Evolutionary conservation across 371 early-diverging fungal genomes (phyloP), one percentile per base, ranked within the genome.

Genomic region (Apophysomyces elegans): DNA sequence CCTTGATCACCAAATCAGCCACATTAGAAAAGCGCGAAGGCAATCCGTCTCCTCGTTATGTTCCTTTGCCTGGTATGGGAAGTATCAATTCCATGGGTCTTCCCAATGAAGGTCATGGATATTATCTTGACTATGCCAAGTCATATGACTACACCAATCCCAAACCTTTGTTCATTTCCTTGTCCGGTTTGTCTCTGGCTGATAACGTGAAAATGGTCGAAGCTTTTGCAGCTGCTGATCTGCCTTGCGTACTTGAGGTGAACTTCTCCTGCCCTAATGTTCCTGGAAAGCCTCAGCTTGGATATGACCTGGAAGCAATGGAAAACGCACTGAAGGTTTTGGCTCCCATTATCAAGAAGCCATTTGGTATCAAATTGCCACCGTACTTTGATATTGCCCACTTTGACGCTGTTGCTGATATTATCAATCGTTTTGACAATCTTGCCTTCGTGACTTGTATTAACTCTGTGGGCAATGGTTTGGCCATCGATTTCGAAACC

Each of bases 61-160:
- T 56, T 7, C 74, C 83, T 56, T 69, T 82, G 39, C 72, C 76
- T 11, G 66, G 65, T 5, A 60, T 62, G 47, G 78, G 83, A 50
- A 79, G 77, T 61, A 83, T 83, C 71, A 83, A 83, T 65, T 83
- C 80, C 5, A 80, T 83, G 80, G 83, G 83, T 57, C 74, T 80
- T 37, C 80, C 83, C 16, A 80, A 80, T 63, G 80, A 83, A 63
- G 80, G 79, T 7, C 74, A 74, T 43, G 79, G 78, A 39, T 80
- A 77, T 56, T 83, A 83, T 54, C 70, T 83, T 41, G 67, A 80
- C 5, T 80, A 70, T 67, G 80, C 80, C 59, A 77, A 79, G 21
- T 61, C 74, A 5, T 80, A 71, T 43, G 78, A 80, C 56, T 80
- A 80, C 56, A 70, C 39, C 67, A 63, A 71, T 16, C 56, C 65